Evolutionary conservation across 2,329 filamentous ascomycete species (phyloP), one percentile per base, ranked within the genome.

Genomic region (Xylaria sp.): DNA sequence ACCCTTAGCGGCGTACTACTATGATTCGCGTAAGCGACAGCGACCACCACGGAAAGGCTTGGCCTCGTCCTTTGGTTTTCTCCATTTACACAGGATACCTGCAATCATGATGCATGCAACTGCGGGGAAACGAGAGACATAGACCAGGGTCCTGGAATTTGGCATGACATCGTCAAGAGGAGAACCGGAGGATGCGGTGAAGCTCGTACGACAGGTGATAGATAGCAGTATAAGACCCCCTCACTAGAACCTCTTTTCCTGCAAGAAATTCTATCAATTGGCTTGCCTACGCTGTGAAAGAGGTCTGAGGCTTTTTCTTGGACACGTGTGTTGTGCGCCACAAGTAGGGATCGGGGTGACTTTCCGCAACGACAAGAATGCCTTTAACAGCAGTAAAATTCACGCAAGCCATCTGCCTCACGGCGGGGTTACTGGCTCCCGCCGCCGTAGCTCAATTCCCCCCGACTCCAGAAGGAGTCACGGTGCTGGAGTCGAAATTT

Each of bases 401-500:
- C 14, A 31, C 57, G 19, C 54, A 11, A 59, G 64, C 59, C 43
- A 23, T 60, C 53, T 64, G 55, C 28, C 56, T 62, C 49, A 25
- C 57, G 3, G 57, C 47, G 17, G 60, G 53, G 45, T 21, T 53
- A 31, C 51, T 74, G 2, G 64, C 63, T 7, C 57, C 64, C 8
- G 23, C 65, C 8, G 65, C 56, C 40, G 54, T 51, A 17, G 71
- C 69, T 7, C 71, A 73, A 38, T 75, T 75, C 47, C 73, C 73
- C 4, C 72, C 72, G 6, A 63, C 68, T 8, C 73, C 70, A 2
- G 68, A 75, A 60, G 69, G 67, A 21, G 63, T 82, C 23, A 84
- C 80, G 51, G 79, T 82, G 50, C 78, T 89, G 53, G 75, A 77
- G 37, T 88, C 87, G 17, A 84, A 83, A 7, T 78, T 89, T 57